These are phyloP conservation scores for Sordariomycetes sp. DNA, from an alignment of 2,329 filamentous ascomycete genomes.

Conservation along the genomic window DNA sequence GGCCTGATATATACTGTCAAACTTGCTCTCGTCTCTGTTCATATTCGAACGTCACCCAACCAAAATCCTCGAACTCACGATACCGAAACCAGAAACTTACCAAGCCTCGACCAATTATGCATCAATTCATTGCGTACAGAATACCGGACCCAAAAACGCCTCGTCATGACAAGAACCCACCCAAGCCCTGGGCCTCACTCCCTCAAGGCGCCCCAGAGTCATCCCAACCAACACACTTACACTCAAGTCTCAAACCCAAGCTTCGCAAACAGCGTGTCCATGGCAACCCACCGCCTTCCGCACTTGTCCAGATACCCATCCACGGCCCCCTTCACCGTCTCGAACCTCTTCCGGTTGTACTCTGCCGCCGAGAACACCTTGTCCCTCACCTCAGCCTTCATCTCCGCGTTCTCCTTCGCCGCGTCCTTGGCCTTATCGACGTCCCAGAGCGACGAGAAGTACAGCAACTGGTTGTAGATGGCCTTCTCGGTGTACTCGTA, in stretches of 20 bases:
- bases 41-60: too few species aligned
- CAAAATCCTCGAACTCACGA: too few species aligned
- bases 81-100: neutral
- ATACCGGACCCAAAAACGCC: neutral
- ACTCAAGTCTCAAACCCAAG: conserved; percentile 31
- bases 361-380: conserved; percentile 61
- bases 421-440: conserved; percentile 62
- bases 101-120: neutral
- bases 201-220: neutral
- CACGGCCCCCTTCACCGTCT: conserved; percentile 61
- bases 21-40: too few species aligned
- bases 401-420: conserved; percentile 33
- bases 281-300: conserved; percentile 83
- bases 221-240: too few species aligned
- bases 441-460: conserved; percentile 76
- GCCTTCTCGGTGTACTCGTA: conserved; percentile 83
- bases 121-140: neutral
- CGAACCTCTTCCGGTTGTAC: conserved; percentile 71
- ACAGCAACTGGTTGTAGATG: conserved; percentile 89
- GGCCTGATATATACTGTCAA: too few species aligned
- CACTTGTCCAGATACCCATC: conserved; percentile 81
- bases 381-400: conserved; percentile 41
- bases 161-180: neutral
- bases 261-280: conserved; percentile 74
- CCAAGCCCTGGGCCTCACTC: neutral